Evolutionary conservation across 2,329 filamentous ascomycete species (phyloP), one percentile per base, ranked within the genome.

Genomic region (Colletotrichum tabaci): DNA sequence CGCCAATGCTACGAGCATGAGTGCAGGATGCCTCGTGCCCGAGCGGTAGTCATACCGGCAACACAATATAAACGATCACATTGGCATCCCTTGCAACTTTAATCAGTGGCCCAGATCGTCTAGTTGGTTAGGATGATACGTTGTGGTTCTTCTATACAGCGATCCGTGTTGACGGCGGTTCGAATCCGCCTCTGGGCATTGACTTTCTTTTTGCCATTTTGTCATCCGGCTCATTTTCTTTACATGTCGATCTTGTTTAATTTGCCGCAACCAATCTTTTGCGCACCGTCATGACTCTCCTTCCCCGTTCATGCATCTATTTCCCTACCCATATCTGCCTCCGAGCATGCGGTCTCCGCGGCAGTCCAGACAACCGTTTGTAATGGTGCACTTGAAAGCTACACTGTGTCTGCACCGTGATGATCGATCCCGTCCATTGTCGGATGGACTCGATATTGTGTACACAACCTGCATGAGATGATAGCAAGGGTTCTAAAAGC

Each of bases 61-160:
- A 2, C 30, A 35, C 8, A 12, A 12, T 26, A 55, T 55, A 6
- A 9, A 1, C 9, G 0, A n/a, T n/a, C 5, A 35, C 3, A 10
- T 18, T 1, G 0, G 0, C 12, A 1, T 16, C 30, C 16, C 10
- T 12, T 10, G 21, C 26, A 46, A 8, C 1, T 23, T 7, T 12
- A 18, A 13, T 10, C 40, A 38, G 26, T 65, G 16, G 72, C 72
- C 71, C 70, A 68, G 72, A 74, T 74, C 70, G 72, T 74, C 72
- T 74, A 74, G 72, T 74, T 74, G 72, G 72, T 74, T 74, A 74
- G 72, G 72, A 74, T 74, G 72, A 73, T 73, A 72, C 72, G 71
- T 74, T 74, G 72, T 74, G 72, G 72, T 70, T 72, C 40, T 63
- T 55, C 67, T 66, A 71, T 71, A 63, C 66, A 63, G 60, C 65